phyloP scores from a whole-genome alignment of 305 asterid genomes.

The Fraxinus baroniana region DNA sequence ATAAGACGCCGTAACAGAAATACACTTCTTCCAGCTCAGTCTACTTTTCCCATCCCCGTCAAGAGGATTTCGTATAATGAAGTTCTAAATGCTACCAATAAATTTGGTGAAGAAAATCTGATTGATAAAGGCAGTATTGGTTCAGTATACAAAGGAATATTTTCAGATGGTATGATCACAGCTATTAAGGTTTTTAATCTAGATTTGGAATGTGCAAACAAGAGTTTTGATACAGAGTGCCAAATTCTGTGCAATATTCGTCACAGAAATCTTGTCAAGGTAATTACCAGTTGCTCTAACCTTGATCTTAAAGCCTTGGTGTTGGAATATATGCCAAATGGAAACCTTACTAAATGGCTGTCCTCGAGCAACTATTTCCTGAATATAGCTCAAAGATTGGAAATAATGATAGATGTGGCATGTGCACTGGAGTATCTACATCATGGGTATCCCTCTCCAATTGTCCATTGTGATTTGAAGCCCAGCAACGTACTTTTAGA shows the following conservation, averaged over 20 bases:
- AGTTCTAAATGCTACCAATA: conserved; percentile 19
- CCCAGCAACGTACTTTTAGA: conserved; percentile 1
- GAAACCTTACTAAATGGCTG: conserved; percentile 15
- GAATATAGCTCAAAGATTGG: background rate
- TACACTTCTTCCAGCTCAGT: background rate
- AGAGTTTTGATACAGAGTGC: conserved; percentile 14
- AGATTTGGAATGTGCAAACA: background rate
- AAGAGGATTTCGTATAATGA: conserved; percentile 17
- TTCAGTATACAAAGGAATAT: background rate
- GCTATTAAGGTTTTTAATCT: conserved; percentile 1
- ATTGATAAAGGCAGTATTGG: conserved; percentile 4
- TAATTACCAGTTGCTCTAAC: conserved; percentile 16
- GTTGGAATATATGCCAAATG: conserved; percentile 13
- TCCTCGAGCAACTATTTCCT: background rate
- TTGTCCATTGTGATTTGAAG: conserved; percentile 24
- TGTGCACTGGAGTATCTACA: background rate
- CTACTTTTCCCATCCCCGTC: background rate
- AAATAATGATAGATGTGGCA: conserved; percentile 18
- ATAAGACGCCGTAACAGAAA: background rate
- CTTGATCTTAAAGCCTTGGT: conserved; percentile 19
- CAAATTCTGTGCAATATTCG: conserved; percentile 4
- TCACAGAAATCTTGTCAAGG: conserved; percentile 23
- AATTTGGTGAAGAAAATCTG: background rate
- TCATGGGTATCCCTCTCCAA: background rate
- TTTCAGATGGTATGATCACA: background rate